Percentiles rank a stretch among this genome's conserved stretches.
phyloP scores from a whole-genome alignment of 1,284 basidiomycete species.

The Cutaneotrichosporon mucoides region DNA sequence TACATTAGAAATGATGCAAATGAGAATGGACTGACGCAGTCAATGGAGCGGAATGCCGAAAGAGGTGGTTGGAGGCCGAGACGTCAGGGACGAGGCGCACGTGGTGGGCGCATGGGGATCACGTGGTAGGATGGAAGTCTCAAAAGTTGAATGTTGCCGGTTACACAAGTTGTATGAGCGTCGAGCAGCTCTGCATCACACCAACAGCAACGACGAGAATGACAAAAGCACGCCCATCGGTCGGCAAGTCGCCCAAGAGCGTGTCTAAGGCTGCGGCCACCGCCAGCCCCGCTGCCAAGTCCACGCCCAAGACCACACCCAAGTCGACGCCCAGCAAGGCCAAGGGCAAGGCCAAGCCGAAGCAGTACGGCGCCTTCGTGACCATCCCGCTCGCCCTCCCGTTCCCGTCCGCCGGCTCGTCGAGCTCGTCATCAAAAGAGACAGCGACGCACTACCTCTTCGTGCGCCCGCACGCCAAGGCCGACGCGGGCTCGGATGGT shows the following conservation, averaged over 20 bases:
- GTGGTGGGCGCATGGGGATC: no score
- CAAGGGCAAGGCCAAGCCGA: not conserved
- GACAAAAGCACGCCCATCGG: constrained; percentile 3
- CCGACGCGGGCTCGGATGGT: constrained; percentile 28
- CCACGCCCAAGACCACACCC: not conserved
- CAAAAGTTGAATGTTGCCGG: no score
- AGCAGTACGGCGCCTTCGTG: constrained; percentile 36
- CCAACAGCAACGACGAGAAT: not conserved
- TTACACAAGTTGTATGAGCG: no score
- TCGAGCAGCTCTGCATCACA: no score
- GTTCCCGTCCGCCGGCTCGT: constrained; percentile 16
- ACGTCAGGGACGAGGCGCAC: no score
- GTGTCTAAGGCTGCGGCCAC: not conserved
- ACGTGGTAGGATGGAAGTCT: no score
- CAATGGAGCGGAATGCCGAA: no score
- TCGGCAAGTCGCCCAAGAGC: not conserved
- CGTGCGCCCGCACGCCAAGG: constrained; percentile 29
- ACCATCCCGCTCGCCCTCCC: constrained; percentile 32
- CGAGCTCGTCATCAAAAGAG: constrained; percentile 3
- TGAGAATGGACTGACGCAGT: no score
- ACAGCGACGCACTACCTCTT: constrained; percentile 39
- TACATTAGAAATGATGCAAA: no score
- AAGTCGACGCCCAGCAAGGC: not conserved
- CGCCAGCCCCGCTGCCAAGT: not conserved
- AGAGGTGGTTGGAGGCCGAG: no score